Evolutionary conservation across 202 grass and related monocot species (phyloP).

Genomic region (Saccharum hybrid): DNA sequence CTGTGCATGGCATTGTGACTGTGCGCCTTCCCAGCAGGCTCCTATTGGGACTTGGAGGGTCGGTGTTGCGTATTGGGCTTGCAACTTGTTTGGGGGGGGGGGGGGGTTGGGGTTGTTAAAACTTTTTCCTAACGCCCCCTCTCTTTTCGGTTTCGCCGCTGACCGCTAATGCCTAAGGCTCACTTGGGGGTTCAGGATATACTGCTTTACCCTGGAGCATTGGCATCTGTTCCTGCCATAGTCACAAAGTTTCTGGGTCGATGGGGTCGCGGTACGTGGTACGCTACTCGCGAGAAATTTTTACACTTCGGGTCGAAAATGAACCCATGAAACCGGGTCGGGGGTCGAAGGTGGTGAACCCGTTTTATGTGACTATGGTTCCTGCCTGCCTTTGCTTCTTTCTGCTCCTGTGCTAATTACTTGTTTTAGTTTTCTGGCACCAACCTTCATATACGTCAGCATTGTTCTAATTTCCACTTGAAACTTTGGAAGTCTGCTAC

Average conservation of each 20-base stretch:
- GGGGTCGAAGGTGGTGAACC: too few relatives aligned
- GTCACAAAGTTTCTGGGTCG: too few relatives aligned
- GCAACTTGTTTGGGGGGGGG: too few relatives aligned
- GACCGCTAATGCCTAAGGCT: background rate
- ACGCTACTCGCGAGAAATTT: too few relatives aligned
- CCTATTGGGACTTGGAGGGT: background rate
- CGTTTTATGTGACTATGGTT: too few relatives aligned
- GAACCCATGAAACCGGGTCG: too few relatives aligned
- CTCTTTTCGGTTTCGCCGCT: background rate
- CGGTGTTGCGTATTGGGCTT: too few relatives aligned
- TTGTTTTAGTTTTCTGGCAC: background rate
- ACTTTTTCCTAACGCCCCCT: background rate
- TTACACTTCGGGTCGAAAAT: too few relatives aligned
- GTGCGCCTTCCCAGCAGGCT: background rate
- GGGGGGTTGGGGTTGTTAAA: background rate
- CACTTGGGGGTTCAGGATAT: too few relatives aligned
- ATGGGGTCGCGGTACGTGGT: too few relatives aligned
- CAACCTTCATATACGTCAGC: background rate
- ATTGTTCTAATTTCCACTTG: background rate
- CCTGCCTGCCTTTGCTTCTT: conserved; percentile 11
- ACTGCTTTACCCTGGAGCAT: too few relatives aligned
- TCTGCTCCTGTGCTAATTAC: background rate
- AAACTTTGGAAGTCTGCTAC: background rate
- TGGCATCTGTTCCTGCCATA: too few relatives aligned
- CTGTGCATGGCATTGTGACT: background rate